Conservation (phyloP, 2,329 filamentous ascomycete genomes). For the Arthrobotrys iridis region DNA sequence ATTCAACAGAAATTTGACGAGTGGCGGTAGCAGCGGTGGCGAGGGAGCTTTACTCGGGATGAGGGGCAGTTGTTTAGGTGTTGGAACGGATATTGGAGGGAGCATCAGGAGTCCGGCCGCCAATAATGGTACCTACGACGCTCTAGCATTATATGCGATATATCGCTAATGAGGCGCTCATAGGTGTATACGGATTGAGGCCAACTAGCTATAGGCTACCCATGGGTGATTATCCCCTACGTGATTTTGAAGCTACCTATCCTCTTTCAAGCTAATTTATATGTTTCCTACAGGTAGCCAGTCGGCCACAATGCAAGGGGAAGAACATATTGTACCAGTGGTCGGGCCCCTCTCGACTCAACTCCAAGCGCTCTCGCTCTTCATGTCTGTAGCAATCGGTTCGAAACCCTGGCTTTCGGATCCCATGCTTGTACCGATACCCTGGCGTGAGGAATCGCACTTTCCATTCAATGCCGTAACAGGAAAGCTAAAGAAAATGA, state of each 20-base stretch:
- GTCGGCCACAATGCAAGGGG: constrained; percentile 61
- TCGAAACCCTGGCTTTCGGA: constrained; percentile 54
- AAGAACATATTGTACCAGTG: constrained; percentile 65
- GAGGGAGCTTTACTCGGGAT: constrained; percentile 69
- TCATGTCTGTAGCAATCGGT: constrained; percentile 48
- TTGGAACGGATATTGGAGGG: constrained; percentile 68
- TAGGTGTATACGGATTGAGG: constrained; percentile 61
- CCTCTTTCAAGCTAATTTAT: background rate
- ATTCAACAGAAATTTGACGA: constrained; percentile 65
- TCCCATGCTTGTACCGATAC: constrained; percentile 49
- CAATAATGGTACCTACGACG: constrained; percentile 61
- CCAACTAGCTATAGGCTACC: constrained; percentile 64
- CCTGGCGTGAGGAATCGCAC: constrained; percentile 47
- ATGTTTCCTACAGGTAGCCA: constrained; percentile 20
- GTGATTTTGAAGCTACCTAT: no score
- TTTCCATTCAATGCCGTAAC: constrained; percentile 50
- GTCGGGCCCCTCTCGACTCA: constrained; percentile 69
- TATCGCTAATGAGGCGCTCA: background rate
- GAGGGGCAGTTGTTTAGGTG: constrained; percentile 66
- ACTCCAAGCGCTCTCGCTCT: constrained; percentile 41
- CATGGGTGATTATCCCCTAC: constrained; percentile 56
- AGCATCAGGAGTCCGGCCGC: constrained; percentile 65
- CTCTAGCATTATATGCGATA: background rate
- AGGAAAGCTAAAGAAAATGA: constrained; percentile 64
- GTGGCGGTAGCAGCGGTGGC: constrained; percentile 68